phyloP scores from a whole-genome alignment of 2,329 filamentous ascomycete species.

The Knoxdaviesia proteae region DNA sequence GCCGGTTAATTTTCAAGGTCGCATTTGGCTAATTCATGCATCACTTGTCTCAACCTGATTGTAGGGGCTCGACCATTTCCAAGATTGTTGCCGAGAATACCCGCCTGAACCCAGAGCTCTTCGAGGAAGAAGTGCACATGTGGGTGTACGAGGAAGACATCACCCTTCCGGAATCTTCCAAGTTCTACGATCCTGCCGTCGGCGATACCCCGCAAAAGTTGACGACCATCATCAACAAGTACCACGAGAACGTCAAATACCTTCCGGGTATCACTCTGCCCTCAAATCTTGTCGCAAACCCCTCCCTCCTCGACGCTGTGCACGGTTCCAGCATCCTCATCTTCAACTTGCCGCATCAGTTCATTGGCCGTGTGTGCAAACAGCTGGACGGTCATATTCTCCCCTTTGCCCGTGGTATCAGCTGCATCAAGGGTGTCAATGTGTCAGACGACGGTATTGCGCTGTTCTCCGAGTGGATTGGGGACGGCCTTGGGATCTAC shows the following conservation, averaged over 20 bases:
- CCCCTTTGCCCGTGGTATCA: constrained; percentile 81
- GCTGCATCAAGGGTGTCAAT: constrained; percentile 95
- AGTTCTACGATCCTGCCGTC: constrained; percentile 45
- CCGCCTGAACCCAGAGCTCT: constrained; percentile 53
- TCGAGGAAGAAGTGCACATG: constrained; percentile 86
- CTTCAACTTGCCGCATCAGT: constrained; percentile 94
- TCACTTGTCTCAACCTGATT: too few species aligned
- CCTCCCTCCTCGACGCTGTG: constrained; percentile 60
- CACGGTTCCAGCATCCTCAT: constrained; percentile 71
- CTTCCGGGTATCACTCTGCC: constrained; percentile 75
- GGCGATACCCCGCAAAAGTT: constrained; percentile 62
- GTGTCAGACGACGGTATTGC: constrained; percentile 71
- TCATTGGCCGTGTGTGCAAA: constrained; percentile 71
- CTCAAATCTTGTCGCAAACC: constrained; percentile 64
- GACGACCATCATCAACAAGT: constrained; percentile 71
- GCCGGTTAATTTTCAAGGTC: too few species aligned
- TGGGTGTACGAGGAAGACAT: constrained; percentile 97
- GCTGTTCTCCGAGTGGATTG: constrained; percentile 89
- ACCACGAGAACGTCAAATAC: constrained; percentile 97
- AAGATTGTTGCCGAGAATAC: constrained; percentile 95
- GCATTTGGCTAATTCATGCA: too few species aligned
- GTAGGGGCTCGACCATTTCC: constrained; percentile 84
- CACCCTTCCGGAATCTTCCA: constrained; percentile 47
- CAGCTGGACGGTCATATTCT: constrained; percentile 74
- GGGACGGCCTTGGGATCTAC: constrained; percentile 79